Evolutionary conservation across 805 yeast species (phyloP), one percentile per base, ranked within the genome.

Genomic region (Kuraishia floccosa): DNA sequence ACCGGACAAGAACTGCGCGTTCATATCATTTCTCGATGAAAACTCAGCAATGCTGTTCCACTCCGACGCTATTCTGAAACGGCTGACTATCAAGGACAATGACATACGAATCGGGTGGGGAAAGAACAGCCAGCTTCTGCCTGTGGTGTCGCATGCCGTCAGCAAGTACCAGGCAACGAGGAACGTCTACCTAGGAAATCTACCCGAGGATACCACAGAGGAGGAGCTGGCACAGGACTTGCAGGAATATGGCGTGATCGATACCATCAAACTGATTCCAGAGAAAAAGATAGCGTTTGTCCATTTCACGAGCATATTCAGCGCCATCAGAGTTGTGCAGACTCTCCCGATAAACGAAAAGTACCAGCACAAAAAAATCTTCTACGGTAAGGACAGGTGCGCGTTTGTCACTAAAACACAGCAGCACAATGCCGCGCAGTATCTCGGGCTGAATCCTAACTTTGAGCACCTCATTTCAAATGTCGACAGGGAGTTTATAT

Each of bases 391-490:
- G 52, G 97, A 89, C 55, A 68, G 97, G 55, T 83, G 91, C 60
- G 95, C 96, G 2, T 85, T 85, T 46, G 83, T 89, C 27, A 85
- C 96, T 17, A 85, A 84, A 52, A 82, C 96, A 12, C 96, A 91
- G 56, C 95, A 86, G 56, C 96, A 87, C 50, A 86, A 89, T 50
- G 97, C 96, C 13, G 95, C 96, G 3, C 94, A 87, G 52, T 89
- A 85, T 50, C 59, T 89, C 33, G 96, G 96, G 1, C 64, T 86
- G 37, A 84, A 91, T 27, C 94, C 95, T 13, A 91, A 93, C 18
- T 72, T 78, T 68, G 94, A 82, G 46, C 19, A 24, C 17, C 25
- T 18, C 16, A 60, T 81, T 34, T 78, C 84, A 35, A 48, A 47
- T 25, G 56, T 54, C 23, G 77, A 72, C 43, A 55, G 75, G 30